Evolutionary conservation across 2,329 filamentous ascomycete species (phyloP).

Genomic region (Beauveria asiatica): DNA sequence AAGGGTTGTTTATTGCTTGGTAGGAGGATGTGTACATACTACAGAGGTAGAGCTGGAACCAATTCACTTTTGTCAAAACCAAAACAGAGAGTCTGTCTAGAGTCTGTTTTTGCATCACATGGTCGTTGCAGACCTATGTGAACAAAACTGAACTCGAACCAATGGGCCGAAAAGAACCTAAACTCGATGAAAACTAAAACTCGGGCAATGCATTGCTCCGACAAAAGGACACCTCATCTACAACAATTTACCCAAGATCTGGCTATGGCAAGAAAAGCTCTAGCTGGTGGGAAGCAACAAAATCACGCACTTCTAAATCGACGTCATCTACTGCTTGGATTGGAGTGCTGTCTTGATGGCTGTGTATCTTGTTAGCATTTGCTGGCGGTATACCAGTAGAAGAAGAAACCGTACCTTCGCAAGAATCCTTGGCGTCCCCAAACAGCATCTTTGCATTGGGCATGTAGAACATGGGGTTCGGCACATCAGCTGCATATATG

Average conservation of each 20-base stretch:
- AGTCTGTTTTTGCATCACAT: background rate
- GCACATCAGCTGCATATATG: slow-evolving; percentile 60
- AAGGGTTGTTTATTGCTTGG: background rate
- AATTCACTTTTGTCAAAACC: background rate
- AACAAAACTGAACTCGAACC: background rate
- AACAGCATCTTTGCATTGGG: slow-evolving; percentile 85
- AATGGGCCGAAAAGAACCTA: background rate
- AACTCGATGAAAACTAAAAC: background rate
- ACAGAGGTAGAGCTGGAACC: background rate
- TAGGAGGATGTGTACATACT: slow-evolving; percentile 22
- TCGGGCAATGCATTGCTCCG: background rate
- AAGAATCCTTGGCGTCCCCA: slow-evolving; percentile 77
- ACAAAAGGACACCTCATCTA: background rate
- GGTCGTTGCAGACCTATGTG: background rate
- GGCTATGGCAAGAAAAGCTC: background rate
- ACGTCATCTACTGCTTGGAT: slow-evolving; percentile 12
- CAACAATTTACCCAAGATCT: slow-evolving; percentile 2
- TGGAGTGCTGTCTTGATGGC: slow-evolving; percentile 35
- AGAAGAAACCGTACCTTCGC: slow-evolving; percentile 53
- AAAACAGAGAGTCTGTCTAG: too few species aligned
- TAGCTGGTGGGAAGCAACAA: background rate
- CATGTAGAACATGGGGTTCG: slow-evolving; percentile 92
- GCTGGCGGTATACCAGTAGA: background rate
- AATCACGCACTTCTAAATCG: background rate
- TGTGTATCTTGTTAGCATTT: slow-evolving; percentile 20